Evolutionary conservation across 2,329 filamentous ascomycete genomes (phyloP).

Genomic region (Dendrostoma leiphaemia): DNA sequence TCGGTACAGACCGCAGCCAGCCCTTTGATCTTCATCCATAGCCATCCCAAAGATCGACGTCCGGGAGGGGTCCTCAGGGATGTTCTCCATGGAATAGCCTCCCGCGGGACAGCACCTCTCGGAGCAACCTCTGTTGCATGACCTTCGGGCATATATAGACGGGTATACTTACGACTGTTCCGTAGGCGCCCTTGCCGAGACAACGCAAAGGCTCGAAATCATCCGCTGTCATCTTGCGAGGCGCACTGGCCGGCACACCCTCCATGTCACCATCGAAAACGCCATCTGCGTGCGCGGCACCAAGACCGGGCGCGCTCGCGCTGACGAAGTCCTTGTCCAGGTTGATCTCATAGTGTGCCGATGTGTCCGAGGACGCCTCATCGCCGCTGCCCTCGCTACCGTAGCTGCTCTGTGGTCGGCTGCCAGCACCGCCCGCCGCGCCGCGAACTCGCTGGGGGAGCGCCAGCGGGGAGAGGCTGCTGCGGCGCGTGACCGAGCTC

Average conservation of each 20-base stretch:
- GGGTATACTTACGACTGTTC: too few relatives aligned
- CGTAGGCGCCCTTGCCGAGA: slow-evolving; percentile 93
- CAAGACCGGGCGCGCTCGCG: slow-evolving; percentile 50
- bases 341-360: slow-evolving; percentile 79
- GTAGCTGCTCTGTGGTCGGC: slow-evolving; percentile 45
- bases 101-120: too few relatives aligned
- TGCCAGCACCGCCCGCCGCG: slow-evolving; percentile 41
- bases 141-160: too few relatives aligned
- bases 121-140: too few relatives aligned
- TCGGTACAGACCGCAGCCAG: too few relatives aligned
- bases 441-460: slow-evolving; percentile 26
- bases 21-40: too few relatives aligned
- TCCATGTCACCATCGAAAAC: slow-evolving; percentile 46
- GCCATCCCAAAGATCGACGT: too few relatives aligned
- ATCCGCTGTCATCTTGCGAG: slow-evolving; percentile 83
- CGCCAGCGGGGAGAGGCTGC: slow-evolving; percentile 34
- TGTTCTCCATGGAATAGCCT: too few relatives aligned
- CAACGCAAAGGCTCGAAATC: slow-evolving; percentile 92
- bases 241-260: slow-evolving; percentile 47
- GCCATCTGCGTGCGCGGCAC: slow-evolving; percentile 12
- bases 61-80: too few relatives aligned
- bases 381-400: slow-evolving; percentile 56
- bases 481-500: slow-evolving; percentile 54
- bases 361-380: slow-evolving; percentile 67
- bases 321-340: slow-evolving; percentile 85